Evolutionary conservation across 163 green algal genomes (phyloP), one percentile per base, ranked within the genome.

Genomic region (Chloroidium sp.): DNA sequence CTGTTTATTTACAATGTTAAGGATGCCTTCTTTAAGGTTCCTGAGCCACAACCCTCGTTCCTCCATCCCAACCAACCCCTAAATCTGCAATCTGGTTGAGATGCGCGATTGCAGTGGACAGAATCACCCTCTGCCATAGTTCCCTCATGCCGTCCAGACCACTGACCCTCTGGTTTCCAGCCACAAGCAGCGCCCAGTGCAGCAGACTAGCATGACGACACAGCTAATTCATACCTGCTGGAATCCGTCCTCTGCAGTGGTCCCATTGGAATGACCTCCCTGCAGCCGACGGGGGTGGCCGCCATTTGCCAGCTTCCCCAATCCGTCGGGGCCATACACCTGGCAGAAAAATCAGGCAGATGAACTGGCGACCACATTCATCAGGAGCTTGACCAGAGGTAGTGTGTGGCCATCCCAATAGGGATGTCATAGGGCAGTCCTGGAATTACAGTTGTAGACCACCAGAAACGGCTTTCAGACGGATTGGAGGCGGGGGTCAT

Each of bases 301-400:
- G 2, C 82, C 82, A 12, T 76, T 78, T 58, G 76, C 76, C 36
- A 79, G 76, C 79, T 83, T 86, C 6, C 82, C 82, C 76, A 83
- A 58, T 4, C 79, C 79, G 6, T 81, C 67, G n/a, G 82, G 82
- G 0, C 82, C 82, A 83, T 86, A 86, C 61, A 86, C 79, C 82
- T 85, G 75, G 6, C 6, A n/a, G 64, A 10, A 10, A 6, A 6
- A 72, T 6, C 64, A 72, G 64, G 64, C 64, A 36, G 36, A 36
- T 36, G 36, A 36, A 36, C 36, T 36, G 36, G 36, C 36, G 36
- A 36, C 36, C 36, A 36, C 36, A 36, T 36, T 36, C 36, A 36
- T 36, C 36, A 36, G 36, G 36, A 36, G 36, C 36, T 36, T 36
- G 36, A 36, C 36, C 36, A 36, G 36, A 36, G 36, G 36, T 36